Conservation (phyloP, 306 rosid species). For the Sesbania bispinosa region DNA sequence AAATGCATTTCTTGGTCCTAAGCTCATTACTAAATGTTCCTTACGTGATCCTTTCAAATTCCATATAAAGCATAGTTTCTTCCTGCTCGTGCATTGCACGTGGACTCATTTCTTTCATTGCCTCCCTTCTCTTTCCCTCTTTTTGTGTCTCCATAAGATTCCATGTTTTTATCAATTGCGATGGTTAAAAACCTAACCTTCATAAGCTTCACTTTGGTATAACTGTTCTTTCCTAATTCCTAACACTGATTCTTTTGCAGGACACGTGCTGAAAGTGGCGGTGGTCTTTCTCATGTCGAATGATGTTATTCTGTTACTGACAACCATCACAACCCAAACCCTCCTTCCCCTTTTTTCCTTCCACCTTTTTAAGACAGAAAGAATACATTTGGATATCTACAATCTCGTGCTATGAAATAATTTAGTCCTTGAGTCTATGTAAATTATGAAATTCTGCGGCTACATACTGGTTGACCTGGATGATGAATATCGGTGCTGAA, state of each 20-base stretch:
- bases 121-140: not conserved
- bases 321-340: not conserved
- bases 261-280: conserved; percentile 76
- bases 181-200: not conserved
- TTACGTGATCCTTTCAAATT: not conserved
- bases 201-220: not conserved
- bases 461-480: not conserved
- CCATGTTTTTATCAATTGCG: not conserved
- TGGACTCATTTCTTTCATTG: not conserved
- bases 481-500: too few species aligned
- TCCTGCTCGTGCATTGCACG: not conserved
- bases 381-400: conserved; percentile 9
- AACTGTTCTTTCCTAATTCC: not conserved
- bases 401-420: conserved; percentile 9
- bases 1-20: conserved; percentile 10
- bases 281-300: conserved; percentile 81
- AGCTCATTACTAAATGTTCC: not conserved
- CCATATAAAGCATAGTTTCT: conserved; percentile 15
- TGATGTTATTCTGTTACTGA: conserved; percentile 6
- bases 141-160: not conserved
- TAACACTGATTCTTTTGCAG: conserved; percentile 34
- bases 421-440: conserved; percentile 13
- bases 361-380: not conserved
- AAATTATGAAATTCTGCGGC: conserved; percentile 18
- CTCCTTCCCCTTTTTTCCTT: not conserved